Evolutionary conservation across 108 stramenopile species (phyloP).

Genomic region (Cyclostephanos invisitatus): DNA sequence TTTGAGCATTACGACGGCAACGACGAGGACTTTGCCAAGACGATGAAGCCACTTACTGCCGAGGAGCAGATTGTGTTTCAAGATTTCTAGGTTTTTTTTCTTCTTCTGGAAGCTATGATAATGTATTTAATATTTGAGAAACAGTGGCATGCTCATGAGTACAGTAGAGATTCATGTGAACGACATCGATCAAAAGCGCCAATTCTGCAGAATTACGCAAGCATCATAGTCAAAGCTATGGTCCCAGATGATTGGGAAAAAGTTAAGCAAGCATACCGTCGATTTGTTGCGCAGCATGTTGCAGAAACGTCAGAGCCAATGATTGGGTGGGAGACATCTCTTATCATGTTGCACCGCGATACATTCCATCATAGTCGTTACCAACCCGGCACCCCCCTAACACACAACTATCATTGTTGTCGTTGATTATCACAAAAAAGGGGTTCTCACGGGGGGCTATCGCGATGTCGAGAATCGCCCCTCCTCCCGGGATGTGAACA

Average conservation of each 20-base stretch:
- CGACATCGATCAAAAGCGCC: slow-evolving; percentile 60
- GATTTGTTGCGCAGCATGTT: slow-evolving; percentile 46
- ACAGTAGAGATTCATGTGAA: slow-evolving; percentile 66
- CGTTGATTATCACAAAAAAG: slow-evolving; percentile 11
- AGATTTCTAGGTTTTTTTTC: slow-evolving; percentile 40
- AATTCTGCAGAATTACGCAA: slow-evolving; percentile 67
- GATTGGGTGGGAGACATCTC: slow-evolving; percentile 43
- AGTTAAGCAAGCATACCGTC: slow-evolving; percentile 25
- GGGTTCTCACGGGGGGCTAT: slow-evolving; percentile 46
- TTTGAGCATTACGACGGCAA: slow-evolving; percentile 73
- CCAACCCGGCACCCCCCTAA: not conserved
- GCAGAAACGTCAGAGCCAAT: slow-evolving; percentile 36
- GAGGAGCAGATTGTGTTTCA: slow-evolving; percentile 45
- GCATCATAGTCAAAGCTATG: slow-evolving; percentile 50
- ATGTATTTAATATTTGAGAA: no score
- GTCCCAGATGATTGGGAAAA: slow-evolving; percentile 19
- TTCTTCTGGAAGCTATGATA: no score
- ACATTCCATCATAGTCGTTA: not conserved
- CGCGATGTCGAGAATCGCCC: slow-evolving; percentile 69
- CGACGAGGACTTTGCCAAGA: slow-evolving; percentile 20
- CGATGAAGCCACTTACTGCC: slow-evolving; percentile 32
- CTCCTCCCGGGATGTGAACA: slow-evolving; percentile 63
- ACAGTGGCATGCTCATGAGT: no score
- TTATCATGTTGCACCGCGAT: not conserved
- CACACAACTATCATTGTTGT: not conserved